phyloP scores from a whole-genome alignment of 768 basidiomycete species.

The Rhodocollybia butyracea region DNA sequence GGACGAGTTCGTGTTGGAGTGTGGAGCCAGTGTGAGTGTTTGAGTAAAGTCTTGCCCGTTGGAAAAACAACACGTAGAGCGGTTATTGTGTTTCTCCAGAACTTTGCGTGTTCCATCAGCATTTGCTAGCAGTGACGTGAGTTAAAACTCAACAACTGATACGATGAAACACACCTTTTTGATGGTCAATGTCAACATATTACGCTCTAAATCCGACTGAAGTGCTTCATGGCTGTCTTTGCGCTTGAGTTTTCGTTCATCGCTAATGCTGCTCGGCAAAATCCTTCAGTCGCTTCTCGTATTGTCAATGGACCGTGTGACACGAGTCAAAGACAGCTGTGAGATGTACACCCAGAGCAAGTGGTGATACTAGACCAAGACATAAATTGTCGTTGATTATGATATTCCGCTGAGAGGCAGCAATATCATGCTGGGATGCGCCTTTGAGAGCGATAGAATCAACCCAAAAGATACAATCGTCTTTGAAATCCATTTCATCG shows the following conservation, averaged over 20 bases:
- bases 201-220: slow-evolving; percentile 70
- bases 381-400: slow-evolving; percentile 55
- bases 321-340: slow-evolving; percentile 54
- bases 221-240: slow-evolving; percentile 58
- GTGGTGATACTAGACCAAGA: slow-evolving; percentile 48
- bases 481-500: slow-evolving; percentile 58
- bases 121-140: slow-evolving; percentile 56
- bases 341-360: slow-evolving; percentile 64
- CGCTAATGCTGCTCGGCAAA: slow-evolving; percentile 62
- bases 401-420: neutral
- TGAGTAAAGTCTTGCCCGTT: neutral
- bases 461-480: slow-evolving; percentile 36
- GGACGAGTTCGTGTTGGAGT: slow-evolving; percentile 9
- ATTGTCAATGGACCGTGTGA: slow-evolving; percentile 65
- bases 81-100: slow-evolving; percentile 91
- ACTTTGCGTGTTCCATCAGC: slow-evolving; percentile 90
- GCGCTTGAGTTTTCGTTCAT: slow-evolving; percentile 50
- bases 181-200: slow-evolving; percentile 73
- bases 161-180: slow-evolving; percentile 53
- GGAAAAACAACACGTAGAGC: slow-evolving; percentile 66
- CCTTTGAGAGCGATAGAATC: slow-evolving; percentile 2
- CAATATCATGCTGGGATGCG: neutral
- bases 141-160: neutral
- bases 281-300: slow-evolving; percentile 57
- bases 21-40: neutral